Conservation (phyloP, 345 rosid species). For the Brassica nigra region DNA sequence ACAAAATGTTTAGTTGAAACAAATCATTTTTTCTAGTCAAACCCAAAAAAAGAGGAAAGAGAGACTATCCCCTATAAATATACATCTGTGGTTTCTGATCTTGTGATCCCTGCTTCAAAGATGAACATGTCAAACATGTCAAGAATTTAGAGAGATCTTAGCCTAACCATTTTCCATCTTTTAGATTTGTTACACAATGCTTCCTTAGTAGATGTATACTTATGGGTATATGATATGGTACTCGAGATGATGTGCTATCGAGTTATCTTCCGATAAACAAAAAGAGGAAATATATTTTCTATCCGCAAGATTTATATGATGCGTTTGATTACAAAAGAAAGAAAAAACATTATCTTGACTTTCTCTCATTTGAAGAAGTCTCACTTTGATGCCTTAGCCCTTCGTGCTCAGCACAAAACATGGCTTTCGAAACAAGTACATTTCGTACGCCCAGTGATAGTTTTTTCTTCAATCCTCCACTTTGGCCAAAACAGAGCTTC, state of each 20-base stretch:
- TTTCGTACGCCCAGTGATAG: neutral
- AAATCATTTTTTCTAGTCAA: neutral
- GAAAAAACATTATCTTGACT: neutral
- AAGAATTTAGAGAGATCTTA: constrained; percentile 30
- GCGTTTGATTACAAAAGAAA: neutral
- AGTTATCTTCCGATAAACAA: neutral
- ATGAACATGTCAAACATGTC: neutral
- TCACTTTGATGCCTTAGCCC: neutral
- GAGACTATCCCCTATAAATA: too few species aligned
- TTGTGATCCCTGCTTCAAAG: neutral
- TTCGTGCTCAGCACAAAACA: constrained; percentile 23
- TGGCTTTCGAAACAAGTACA: neutral
- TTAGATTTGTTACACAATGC: constrained; percentile 12
- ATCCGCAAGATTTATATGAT: neutral
- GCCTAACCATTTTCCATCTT: constrained; percentile 26
- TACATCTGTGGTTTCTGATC: too few species aligned
- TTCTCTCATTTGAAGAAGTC: neutral
- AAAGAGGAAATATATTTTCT: neutral
- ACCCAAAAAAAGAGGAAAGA: too few species aligned
- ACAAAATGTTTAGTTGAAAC: constrained; percentile 55
- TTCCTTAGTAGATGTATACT: neutral
- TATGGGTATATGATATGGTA: neutral
- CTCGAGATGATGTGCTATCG: neutral
- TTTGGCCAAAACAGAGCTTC: constrained; percentile 16
- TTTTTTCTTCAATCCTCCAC: constrained; percentile 12